These are phyloP conservation scores for Trichoderma asperelloides DNA, from an alignment of 495 filamentous ascomycete genomes.

Conservation along the genomic window DNA sequence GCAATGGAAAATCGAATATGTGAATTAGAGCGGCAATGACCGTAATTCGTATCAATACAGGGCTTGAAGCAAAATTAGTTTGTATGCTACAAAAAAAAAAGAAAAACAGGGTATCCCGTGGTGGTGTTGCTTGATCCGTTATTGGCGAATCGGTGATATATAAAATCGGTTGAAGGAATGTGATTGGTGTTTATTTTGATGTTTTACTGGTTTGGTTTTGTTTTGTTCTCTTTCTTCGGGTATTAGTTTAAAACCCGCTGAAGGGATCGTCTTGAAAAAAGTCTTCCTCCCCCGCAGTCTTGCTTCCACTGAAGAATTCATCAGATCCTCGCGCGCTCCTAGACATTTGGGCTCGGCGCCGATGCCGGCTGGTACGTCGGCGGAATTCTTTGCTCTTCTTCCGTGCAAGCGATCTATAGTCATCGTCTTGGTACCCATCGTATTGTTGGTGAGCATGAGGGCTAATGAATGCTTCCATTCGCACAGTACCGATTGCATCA, in stretches of 20 bases:
- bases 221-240: not conserved
- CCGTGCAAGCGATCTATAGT: slow-evolving; percentile 30
- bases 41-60: slow-evolving; percentile 6
- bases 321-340: slow-evolving; percentile 35
- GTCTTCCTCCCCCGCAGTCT: slow-evolving; percentile 31
- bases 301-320: slow-evolving; percentile 24
- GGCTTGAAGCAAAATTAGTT: not conserved
- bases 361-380: slow-evolving; percentile 39
- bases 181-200: not conserved
- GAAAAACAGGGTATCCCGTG: slow-evolving; percentile 2
- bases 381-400: slow-evolving; percentile 41
- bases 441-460: slow-evolving; percentile 37
- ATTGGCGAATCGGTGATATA: not conserved
- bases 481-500: slow-evolving; percentile 77
- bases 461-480: slow-evolving; percentile 94
- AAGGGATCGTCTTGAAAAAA: slow-evolving; percentile 40
- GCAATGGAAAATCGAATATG: not conserved
- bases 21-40: not conserved
- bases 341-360: slow-evolving; percentile 41
- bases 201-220: not conserved
- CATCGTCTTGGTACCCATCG: slow-evolving; percentile 38
- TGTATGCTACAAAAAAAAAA: not conserved
- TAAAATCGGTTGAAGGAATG: not conserved
- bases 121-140: not conserved
- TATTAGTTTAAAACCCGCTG: slow-evolving; percentile 33